Conservation (phyloP, 768 basidiomycete genomes). For the Tylopilus plumbeoviolaceoides region DNA sequence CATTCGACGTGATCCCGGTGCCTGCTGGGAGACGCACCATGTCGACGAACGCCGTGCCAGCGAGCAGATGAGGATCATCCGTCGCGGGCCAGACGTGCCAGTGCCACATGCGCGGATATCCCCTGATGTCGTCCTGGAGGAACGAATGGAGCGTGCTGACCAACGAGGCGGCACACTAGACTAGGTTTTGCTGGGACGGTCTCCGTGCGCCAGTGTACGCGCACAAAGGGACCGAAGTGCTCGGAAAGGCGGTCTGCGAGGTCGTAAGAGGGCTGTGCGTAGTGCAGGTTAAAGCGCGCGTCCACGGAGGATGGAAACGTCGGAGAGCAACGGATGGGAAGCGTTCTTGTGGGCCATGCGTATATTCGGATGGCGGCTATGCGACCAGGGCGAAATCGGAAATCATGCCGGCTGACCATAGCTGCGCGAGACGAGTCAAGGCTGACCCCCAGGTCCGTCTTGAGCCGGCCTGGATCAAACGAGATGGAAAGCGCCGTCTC, state of each 20-base stretch:
- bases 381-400: slow-evolving; percentile 7
- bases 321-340: slow-evolving; percentile 19
- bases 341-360: slow-evolving; percentile 3
- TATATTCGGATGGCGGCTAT: slow-evolving; percentile 11
- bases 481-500: slow-evolving; percentile 8
- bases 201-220: slow-evolving; percentile 59
- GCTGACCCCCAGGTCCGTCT: slow-evolving; percentile 1
- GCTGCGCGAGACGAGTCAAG: slow-evolving; percentile 10
- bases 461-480: slow-evolving; percentile 4
- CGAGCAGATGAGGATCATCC: slow-evolving; percentile 41
- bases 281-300: slow-evolving; percentile 31
- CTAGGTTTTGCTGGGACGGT: slow-evolving; percentile 41
- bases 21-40: slow-evolving; percentile 16
- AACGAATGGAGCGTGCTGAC: slow-evolving; percentile 38
- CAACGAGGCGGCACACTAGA: slow-evolving; percentile 48
- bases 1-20: not conserved
- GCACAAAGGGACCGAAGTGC: slow-evolving; percentile 38
- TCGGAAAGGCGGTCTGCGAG: slow-evolving; percentile 38
- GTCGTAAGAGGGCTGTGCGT: slow-evolving; percentile 40
- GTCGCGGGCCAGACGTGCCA: slow-evolving; percentile 52
- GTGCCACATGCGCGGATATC: slow-evolving; percentile 31
- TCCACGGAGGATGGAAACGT: slow-evolving; percentile 25
- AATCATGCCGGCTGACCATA: slow-evolving; percentile 13
- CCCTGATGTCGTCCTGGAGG: slow-evolving; percentile 29
- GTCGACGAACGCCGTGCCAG: not conserved